Evolutionary conservation across 352 stramenopile genomes (phyloP).

Genomic region (Pythium apleroticum): DNA sequence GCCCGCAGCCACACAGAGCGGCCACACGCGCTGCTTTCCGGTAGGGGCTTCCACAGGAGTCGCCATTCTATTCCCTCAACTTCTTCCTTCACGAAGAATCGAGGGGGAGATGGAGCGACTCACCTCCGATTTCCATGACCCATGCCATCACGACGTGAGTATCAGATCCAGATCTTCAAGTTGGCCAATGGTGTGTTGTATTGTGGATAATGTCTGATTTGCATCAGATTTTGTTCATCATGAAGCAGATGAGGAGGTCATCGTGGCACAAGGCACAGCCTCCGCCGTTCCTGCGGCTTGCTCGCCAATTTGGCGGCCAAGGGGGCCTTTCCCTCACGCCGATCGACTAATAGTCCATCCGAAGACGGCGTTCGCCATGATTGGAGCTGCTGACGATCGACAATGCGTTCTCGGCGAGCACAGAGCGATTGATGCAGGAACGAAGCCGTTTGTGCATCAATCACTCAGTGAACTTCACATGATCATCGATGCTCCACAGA

Average conservation of each 20-base stretch:
- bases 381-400: too few relatives aligned
- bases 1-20: conserved; percentile 22
- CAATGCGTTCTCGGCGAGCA: too few relatives aligned
- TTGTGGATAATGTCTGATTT: neutral
- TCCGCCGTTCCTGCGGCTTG: too few relatives aligned
- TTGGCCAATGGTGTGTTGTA: neutral
- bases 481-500: too few relatives aligned
- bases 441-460: too few relatives aligned
- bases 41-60: neutral
- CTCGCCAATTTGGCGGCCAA: too few relatives aligned
- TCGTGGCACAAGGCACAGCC: too few relatives aligned
- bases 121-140: neutral
- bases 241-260: neutral
- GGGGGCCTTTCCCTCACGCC: too few relatives aligned
- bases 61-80: neutral
- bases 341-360: too few relatives aligned
- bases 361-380: too few relatives aligned
- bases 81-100: neutral
- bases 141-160: neutral
- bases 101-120: neutral
- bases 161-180: neutral
- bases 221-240: neutral
- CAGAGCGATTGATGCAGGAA: too few relatives aligned
- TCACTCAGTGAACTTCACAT: too few relatives aligned
- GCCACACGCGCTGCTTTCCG: conserved; percentile 26